Evolutionary conservation across 495 filamentous ascomycete genomes (phyloP).

Genomic region (Aspergillus leporis): DNA sequence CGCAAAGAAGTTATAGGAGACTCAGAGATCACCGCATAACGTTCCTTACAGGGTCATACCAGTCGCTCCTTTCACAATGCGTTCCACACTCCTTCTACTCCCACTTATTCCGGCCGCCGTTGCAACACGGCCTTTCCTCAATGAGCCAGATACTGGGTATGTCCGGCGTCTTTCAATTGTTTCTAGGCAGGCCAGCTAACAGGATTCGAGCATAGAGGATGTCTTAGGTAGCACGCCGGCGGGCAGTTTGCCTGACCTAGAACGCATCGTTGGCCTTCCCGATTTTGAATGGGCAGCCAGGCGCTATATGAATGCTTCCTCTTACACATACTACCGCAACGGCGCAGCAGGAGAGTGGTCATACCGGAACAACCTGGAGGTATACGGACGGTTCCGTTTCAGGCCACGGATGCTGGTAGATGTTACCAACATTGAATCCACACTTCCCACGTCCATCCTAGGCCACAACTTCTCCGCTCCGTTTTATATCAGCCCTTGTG

Average conservation of each 20-base stretch:
- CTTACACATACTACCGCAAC: slow-evolving; percentile 20
- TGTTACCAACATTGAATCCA: slow-evolving; percentile 15
- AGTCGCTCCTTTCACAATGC: slow-evolving; percentile 15
- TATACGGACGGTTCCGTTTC: slow-evolving; percentile 15
- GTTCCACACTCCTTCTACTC: slow-evolving; percentile 8
- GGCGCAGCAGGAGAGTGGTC: slow-evolving; percentile 18
- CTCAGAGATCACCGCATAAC: neutral
- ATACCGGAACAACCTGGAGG: slow-evolving; percentile 19
- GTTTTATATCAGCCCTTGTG: slow-evolving; percentile 43
- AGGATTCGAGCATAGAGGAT: slow-evolving; percentile 8
- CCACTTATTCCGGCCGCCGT: slow-evolving; percentile 9
- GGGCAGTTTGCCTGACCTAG: slow-evolving; percentile 10
- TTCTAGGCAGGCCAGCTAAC: neutral
- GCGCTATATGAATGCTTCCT: slow-evolving; percentile 14
- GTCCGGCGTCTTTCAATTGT: neutral
- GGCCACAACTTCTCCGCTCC: slow-evolving; percentile 40
- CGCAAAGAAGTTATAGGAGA: neutral
- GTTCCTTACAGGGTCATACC: neutral
- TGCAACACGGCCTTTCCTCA: slow-evolving; percentile 16
- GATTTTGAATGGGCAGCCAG: slow-evolving; percentile 17
- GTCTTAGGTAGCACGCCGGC: slow-evolving; percentile 13
- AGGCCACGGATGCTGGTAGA: slow-evolving; percentile 14
- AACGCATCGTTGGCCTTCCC: slow-evolving; percentile 10
- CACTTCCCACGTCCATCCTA: slow-evolving; percentile 13
- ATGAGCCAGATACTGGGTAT: slow-evolving; percentile 16